Base-by-base conservation (phyloP, 306 rosid species). In the Cucumis melo region DNA sequence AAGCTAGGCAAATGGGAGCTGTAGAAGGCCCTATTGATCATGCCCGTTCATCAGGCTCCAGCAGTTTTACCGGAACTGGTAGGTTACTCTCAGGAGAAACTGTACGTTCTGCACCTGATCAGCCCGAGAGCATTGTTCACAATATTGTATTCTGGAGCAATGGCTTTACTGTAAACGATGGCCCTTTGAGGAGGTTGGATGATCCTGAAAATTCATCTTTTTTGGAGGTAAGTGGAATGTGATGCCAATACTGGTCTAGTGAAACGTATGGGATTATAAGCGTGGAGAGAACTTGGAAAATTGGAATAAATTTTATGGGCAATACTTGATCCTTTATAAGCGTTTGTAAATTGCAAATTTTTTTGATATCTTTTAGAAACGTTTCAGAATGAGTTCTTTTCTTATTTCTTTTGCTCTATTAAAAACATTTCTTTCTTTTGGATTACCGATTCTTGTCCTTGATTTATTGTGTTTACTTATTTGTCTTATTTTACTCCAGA, bases 201-300 rank as follows among this genome's bases (percentile, higher is more conserved):
- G 97, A 94, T 85, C 99, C 99, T 77, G 93, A 91, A 85, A 94
- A 94, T 82, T 95, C 97, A 20, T 42, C 93, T 42, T 92, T 92
- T 87, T 80, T 94, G 76, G 99, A 94, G 95, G 99, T 92, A 83
- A 79, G 55, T 41, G 59, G 50, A 48, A 54, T 77, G 44, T 16
- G 44, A 61, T 27, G 34, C 80, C 50, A 64, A 23, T 78, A 16
- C 24, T 21, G 53, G 29, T 27, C 75, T 70, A 7, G 14, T 44
- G 39, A 20, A 65, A 65, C 10, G 8, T 65, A 1, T 39, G 20
- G 74, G 20, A 68, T 29, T 6, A 64, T 16, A 50, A 29, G 42
- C 15, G 41, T 50, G 23, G 76, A 27, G 27, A 71, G 41, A 48
- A 46, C 39, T 0, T 21, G 41, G 29, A 48, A 48, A 46, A 21